Conservation (phyloP, 768 basidiomycete genomes). For the Hebeloma cylindrosporum region DNA sequence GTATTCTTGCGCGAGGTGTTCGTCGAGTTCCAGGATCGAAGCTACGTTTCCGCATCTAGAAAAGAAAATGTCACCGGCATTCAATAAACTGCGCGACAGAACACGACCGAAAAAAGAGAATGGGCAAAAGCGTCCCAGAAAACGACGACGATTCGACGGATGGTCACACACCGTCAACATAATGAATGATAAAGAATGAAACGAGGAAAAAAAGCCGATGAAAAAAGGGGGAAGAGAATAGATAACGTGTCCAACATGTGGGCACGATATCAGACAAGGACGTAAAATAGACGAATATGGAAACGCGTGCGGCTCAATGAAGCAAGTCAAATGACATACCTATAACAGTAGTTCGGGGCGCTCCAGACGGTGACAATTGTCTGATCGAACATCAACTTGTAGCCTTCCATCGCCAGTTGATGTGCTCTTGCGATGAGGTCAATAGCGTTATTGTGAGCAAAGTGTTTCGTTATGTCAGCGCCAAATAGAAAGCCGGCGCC, state of each 20-base stretch:
- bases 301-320: too few species aligned
- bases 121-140: not conserved
- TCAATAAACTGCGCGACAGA: too few species aligned
- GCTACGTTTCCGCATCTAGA: constrained; percentile 93
- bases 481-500: constrained; percentile 97
- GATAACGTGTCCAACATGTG: constrained; percentile 1
- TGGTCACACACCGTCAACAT: not conserved
- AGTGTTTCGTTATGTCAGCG: constrained; percentile 84
- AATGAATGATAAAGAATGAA: not conserved
- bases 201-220: not conserved
- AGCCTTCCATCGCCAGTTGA: constrained; percentile 97
- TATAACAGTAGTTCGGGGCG: constrained; percentile 97
- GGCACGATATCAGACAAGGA: not conserved
- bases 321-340: constrained; percentile 50
- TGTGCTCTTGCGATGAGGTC: constrained; percentile 96
- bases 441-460: constrained; percentile 88
- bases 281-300: not conserved
- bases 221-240: not conserved
- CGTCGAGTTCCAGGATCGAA: constrained; percentile 92
- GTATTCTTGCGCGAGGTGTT: constrained; percentile 90
- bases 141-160: not conserved
- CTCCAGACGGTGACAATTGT: constrained; percentile 98
- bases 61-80: too few species aligned
- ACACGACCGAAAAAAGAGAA: not conserved
- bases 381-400: constrained; percentile 94